Evolutionary conservation across 2,329 filamentous ascomycete species (phyloP), one percentile per base, ranked within the genome.

Genomic region (Neobulgaria alba): DNA sequence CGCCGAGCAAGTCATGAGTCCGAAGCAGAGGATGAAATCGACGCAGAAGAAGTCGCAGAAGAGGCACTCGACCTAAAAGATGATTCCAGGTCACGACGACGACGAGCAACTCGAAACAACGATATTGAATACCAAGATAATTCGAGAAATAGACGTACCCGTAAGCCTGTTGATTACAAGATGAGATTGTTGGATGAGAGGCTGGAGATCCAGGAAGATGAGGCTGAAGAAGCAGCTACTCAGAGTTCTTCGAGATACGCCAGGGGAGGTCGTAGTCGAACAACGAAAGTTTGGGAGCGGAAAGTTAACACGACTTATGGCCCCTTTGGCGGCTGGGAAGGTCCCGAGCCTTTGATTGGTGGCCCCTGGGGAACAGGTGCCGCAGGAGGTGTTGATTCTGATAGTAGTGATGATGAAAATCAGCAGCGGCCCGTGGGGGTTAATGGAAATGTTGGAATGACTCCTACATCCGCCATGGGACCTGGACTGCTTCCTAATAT

Each of bases 351-450:
- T 29, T 47, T 57, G 15, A 57, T 61, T 43, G 73, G 79, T 21
- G 86, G 85, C 1, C 81, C 84, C 4, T 85, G 81, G 68, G 83
- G 81, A 41, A 77, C 77, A 32, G 82, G 76, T 10, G 84, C 84
- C 16, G 77, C 77, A 46, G 88, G 82, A 19, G 85, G 83, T 39
- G 84, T 80, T 7, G 92, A 96, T 55, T 95, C 90, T 4, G 92
- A 98, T 59, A 95, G 88, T 61, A 98, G 92, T 60, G 92, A 98
- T 54, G 92, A 98, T 52, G 92, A 98, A 57, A 78, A 77, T 63
- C 71, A 75, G 49, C 77, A 80, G 49, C 75, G 82, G 45, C 75
- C 72, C 36, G 35, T 71, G 62, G 61, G 66, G 46, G 62, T 66
- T 32, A 82, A 80, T 33, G 84, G 81, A 33, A 74, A 79, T 44